These are phyloP conservation scores for Psilocybe azurescens DNA, from an alignment of 768 basidiomycete genomes.

Conservation along the genomic window DNA sequence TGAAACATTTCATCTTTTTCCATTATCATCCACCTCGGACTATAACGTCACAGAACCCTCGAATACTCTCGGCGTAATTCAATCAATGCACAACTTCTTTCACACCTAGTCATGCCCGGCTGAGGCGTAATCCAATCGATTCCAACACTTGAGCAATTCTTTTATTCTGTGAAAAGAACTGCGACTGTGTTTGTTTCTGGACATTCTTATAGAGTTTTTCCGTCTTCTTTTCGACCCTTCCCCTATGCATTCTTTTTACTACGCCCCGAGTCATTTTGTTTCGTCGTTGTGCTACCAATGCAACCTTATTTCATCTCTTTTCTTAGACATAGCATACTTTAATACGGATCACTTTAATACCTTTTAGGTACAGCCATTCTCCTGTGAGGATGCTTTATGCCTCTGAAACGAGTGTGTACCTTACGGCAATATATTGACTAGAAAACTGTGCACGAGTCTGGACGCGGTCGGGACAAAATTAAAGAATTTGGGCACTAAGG, in stretches of 20 bases:
- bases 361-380: neutral
- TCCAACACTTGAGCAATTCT: neutral
- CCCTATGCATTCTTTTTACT: neutral
- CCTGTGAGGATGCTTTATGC: neutral
- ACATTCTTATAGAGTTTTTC: neutral
- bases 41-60: neutral
- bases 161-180: neutral
- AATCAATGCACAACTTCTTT: neutral
- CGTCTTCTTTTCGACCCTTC: neutral
- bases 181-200: neutral
- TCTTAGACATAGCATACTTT: conserved; percentile 6
- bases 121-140: neutral
- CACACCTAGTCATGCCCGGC: neutral
- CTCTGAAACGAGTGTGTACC: neutral
- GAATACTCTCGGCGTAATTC: neutral
- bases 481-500: no score
- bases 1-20: conserved; percentile 1
- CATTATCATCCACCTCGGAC: conserved; percentile 1
- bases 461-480: no score
- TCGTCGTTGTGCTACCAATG: neutral
- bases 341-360: neutral
- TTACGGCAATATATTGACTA: neutral
- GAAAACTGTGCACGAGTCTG: no score
- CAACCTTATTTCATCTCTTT: conserved; percentile 6
- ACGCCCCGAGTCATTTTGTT: neutral